Base-by-base conservation (phyloP, 2,329 filamentous ascomycete species). In the Talaromyces piceae region DNA sequence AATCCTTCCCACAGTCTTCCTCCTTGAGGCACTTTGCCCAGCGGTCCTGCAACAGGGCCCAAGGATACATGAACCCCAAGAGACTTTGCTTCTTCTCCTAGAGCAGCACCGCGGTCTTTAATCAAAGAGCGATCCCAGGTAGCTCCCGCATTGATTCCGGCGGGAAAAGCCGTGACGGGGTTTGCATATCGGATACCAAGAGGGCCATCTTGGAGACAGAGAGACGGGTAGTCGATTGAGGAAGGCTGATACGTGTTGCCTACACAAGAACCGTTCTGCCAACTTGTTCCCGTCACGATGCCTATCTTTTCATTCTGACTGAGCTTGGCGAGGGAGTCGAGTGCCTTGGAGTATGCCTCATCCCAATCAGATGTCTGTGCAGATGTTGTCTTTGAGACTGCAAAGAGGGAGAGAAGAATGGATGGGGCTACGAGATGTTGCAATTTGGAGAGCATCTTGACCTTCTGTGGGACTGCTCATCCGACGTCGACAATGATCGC, bases 1-100 rank as follows among this genome's bases (percentile, higher is more conserved):
- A 95, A 95, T 0, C 88, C 88, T 67, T 95, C 91, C 90, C 90
- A 96, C 58, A 91, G 93, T 46, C 91, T 78, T 1, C 91, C 91
- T 13, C 89, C 91, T 5, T 87, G 88, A 0, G 90, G 89, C 76
- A 89, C 84, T 51, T 88, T 78, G 3, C 91, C 91, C 0, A 96
- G 67, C 0, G 90, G 86, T 0, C 91, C 91, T 66, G 95, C 87
- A 13, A 84, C 83, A 3, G 91, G 91, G 0, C 90, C 91, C 0
- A 95, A 75, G 1, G 94, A 68, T 3, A 89, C 81, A 63, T 95
- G 85, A 61, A 91, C 74, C 31, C 88, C 88, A 58, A 85, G 82
- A 8, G 78, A 73, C 49, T 81, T 77, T 12, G 86, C 85, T 69
- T 91, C 88, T 30, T 78, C 68, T 0, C 81, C 91, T 61, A 93